These are phyloP conservation scores for Diddensiella transvaalensis DNA, from an alignment of 805 yeast genomes.

Conservation along the genomic window DNA sequence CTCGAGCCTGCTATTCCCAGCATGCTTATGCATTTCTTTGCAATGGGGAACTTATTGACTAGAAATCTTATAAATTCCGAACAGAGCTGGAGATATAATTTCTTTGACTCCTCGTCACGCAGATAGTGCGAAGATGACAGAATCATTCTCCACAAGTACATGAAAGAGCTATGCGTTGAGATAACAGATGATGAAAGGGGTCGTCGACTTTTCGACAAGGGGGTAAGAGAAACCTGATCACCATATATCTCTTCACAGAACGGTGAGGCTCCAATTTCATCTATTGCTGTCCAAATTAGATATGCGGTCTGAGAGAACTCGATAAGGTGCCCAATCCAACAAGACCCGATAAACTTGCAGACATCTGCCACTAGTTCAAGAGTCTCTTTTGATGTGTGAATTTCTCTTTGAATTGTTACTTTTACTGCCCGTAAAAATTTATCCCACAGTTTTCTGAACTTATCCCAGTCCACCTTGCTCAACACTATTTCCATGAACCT, in stretches of 20 bases:
- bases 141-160: background rate
- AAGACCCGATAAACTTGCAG: constrained; percentile 12
- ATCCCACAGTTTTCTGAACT: background rate
- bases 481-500: constrained; percentile 3
- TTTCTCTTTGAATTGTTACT: constrained; percentile 17
- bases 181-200: background rate
- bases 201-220: background rate
- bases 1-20: background rate
- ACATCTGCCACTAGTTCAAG: constrained; percentile 17
- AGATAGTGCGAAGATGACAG: background rate
- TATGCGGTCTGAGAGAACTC: constrained; percentile 4
- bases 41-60: background rate
- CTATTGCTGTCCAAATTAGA: constrained; percentile 14
- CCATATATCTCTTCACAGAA: constrained; percentile 11
- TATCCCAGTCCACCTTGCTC: constrained; percentile 3
- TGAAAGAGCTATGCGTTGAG: background rate
- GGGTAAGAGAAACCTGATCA: background rate
- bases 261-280: constrained; percentile 12
- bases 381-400: constrained; percentile 19
- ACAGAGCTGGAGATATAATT: background rate
- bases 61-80: background rate
- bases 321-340: constrained; percentile 3
- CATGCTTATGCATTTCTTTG: background rate
- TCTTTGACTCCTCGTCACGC: background rate
- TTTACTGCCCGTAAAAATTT: constrained; percentile 5